Evolutionary conservation across 2,329 filamentous ascomycete genomes (phyloP).

Genomic region (Paracamarosporium sp.): DNA sequence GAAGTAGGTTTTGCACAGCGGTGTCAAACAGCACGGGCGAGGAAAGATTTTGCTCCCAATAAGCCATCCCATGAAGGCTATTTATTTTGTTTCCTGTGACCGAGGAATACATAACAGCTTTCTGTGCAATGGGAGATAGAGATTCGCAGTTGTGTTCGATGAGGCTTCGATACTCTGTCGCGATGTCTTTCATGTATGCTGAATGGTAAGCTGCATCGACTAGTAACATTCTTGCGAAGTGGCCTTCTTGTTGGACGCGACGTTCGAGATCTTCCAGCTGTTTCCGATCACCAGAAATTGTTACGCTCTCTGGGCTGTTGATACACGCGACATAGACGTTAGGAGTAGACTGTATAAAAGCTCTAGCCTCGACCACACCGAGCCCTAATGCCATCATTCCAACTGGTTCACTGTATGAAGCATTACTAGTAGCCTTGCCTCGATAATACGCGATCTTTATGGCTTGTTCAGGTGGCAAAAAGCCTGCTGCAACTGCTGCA

Average conservation of each 20-base stretch:
- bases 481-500: constrained; percentile 23
- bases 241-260: neutral
- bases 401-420: no score
- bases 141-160: no score
- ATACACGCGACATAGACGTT: constrained; percentile 18
- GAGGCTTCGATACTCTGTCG: no score
- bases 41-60: no score
- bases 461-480: constrained; percentile 19
- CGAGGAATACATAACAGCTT: no score
- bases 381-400: constrained; percentile 34
- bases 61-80: no score
- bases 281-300: constrained; percentile 46
- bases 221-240: constrained; percentile 21
- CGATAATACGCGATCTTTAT: constrained; percentile 18
- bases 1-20: no score
- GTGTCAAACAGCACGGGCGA: no score
- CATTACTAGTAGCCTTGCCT: neutral
- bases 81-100: no score
- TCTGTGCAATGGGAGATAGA: no score
- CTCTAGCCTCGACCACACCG: constrained; percentile 6
- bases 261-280: constrained; percentile 35
- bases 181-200: no score
- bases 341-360: constrained; percentile 11
- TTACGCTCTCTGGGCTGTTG: constrained; percentile 50
- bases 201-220: constrained; percentile 27